phyloP scores from a whole-genome alignment of 116 monocot genomes.

The Papilionanthe hybrid region DNA sequence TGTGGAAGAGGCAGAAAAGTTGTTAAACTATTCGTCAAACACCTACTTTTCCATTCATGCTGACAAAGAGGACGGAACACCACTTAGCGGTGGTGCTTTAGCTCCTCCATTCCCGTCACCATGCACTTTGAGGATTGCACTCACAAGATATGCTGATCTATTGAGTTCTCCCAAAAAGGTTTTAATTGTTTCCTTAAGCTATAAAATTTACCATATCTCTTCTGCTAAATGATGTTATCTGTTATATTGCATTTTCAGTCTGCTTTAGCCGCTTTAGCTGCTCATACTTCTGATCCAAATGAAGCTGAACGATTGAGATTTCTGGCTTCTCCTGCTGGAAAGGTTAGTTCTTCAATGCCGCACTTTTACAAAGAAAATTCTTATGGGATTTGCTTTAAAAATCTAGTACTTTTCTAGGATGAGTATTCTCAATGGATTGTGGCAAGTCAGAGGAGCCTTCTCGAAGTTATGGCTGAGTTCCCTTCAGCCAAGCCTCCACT shows the following conservation, averaged over 20 bases:
- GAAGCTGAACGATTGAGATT: conserved; percentile 64
- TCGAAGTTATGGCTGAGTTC: conserved; percentile 84
- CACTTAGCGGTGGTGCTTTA: conserved; percentile 46
- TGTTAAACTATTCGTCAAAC: conserved; percentile 50
- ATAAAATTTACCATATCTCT: background rate
- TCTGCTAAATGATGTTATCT: background rate
- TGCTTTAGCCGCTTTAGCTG: conserved; percentile 58
- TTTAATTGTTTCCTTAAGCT: background rate
- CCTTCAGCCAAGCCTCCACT: conserved; percentile 82
- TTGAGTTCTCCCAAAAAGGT: conserved; percentile 87
- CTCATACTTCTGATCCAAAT: conserved; percentile 67
- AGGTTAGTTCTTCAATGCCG: conserved; percentile 26
- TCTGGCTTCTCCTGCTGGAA: conserved; percentile 77
- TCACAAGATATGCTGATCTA: conserved; percentile 77
- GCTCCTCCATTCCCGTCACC: conserved; percentile 83
- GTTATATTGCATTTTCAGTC: conserved; percentile 20
- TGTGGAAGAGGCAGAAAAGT: conserved; percentile 67
- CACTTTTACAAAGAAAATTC: background rate
- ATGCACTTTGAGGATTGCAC: conserved; percentile 60
- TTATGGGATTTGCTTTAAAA: background rate
- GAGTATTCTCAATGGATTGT: conserved; percentile 83
- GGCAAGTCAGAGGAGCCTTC: conserved; percentile 73
- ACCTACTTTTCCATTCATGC: conserved; percentile 78
- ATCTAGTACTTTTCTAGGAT: conserved; percentile 36
- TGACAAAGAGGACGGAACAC: conserved; percentile 78